phyloP scores from a whole-genome alignment of 805 yeast species.

The Myxozyma udenii region DNA sequence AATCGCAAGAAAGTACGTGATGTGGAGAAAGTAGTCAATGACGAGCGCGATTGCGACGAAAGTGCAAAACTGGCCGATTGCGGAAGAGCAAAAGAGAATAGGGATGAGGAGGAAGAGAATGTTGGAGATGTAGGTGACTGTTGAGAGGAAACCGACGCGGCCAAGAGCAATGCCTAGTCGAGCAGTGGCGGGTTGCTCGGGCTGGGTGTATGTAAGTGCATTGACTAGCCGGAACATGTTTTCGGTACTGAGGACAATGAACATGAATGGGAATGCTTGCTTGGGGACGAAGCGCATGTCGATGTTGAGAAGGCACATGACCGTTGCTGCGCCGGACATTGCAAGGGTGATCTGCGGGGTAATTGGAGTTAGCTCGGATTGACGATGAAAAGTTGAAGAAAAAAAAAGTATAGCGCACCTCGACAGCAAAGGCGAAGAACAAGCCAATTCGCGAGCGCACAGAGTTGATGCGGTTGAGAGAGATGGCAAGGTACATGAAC shows the following conservation, averaged over 20 bases:
- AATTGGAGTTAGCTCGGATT: neutral
- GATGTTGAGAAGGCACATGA: slow-evolving; percentile 3
- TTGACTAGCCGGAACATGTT: slow-evolving; percentile 49
- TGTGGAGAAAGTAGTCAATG: slow-evolving; percentile 58
- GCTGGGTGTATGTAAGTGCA: slow-evolving; percentile 43
- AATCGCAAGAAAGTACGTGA: slow-evolving; percentile 63
- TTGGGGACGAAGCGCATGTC: slow-evolving; percentile 25
- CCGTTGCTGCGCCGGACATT: slow-evolving; percentile 15
- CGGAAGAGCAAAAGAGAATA: slow-evolving; percentile 2
- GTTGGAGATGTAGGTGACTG: slow-evolving; percentile 39
- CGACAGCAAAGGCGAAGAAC: slow-evolving; percentile 43
- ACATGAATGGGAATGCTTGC: slow-evolving; percentile 44
- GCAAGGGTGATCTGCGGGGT: slow-evolving; percentile 12
- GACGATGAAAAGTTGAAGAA: neutral
- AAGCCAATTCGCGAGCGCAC: slow-evolving; percentile 48
- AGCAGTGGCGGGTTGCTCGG: slow-evolving; percentile 43
- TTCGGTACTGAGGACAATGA: slow-evolving; percentile 47
- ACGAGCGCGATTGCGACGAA: slow-evolving; percentile 51
- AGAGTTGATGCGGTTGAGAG: slow-evolving; percentile 42
- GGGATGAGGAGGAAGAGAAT: slow-evolving; percentile 34
- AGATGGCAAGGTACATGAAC: slow-evolving; percentile 37
- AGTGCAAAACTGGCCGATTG: slow-evolving; percentile 40
- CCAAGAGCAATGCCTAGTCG: slow-evolving; percentile 43
- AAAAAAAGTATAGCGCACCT: slow-evolving; percentile 30
- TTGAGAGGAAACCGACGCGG: slow-evolving; percentile 42